These are phyloP conservation scores for Citrus unshiu DNA, from an alignment of 345 rosid species.

Conservation along the genomic window DNA sequence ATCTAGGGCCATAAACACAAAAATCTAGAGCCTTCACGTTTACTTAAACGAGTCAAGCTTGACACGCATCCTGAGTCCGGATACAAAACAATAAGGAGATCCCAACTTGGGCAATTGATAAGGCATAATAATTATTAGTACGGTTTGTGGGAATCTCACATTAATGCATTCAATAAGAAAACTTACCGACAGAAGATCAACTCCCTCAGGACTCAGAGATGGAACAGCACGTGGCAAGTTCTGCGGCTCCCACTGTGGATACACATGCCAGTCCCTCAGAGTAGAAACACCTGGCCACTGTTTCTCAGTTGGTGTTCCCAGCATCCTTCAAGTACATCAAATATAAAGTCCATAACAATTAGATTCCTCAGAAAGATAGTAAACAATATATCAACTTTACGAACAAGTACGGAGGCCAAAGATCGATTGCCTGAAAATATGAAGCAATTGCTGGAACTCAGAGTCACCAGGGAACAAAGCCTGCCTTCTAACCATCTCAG, in stretches of 20 bases:
- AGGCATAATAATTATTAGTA: neutral
- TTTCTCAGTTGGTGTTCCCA: constrained; percentile 86
- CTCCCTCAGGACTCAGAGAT: constrained; percentile 67
- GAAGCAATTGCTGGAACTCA: constrained; percentile 92
- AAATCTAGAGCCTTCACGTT: no score
- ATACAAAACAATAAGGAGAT: neutral
- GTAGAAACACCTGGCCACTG: constrained; percentile 85
- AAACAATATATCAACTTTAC: neutral
- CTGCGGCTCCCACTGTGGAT: constrained; percentile 85
- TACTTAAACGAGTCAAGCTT: neutral
- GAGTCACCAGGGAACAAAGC: constrained; percentile 94
- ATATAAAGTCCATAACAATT: neutral
- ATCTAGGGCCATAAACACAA: no score
- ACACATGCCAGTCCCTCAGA: constrained; percentile 89
- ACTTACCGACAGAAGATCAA: constrained; percentile 77
- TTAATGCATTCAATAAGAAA: neutral
- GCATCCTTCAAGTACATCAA: constrained; percentile 38
- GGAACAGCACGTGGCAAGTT: constrained; percentile 68
- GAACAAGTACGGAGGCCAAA: neutral
- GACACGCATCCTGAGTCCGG: neutral
- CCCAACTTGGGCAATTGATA: neutral
- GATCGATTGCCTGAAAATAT: constrained; percentile 64
- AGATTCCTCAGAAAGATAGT: neutral
- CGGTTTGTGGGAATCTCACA: neutral
- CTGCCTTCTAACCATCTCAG: constrained; percentile 91